phyloP scores from a whole-genome alignment of 306 rosid genomes.

The Pyrus bretschneideri region DNA sequence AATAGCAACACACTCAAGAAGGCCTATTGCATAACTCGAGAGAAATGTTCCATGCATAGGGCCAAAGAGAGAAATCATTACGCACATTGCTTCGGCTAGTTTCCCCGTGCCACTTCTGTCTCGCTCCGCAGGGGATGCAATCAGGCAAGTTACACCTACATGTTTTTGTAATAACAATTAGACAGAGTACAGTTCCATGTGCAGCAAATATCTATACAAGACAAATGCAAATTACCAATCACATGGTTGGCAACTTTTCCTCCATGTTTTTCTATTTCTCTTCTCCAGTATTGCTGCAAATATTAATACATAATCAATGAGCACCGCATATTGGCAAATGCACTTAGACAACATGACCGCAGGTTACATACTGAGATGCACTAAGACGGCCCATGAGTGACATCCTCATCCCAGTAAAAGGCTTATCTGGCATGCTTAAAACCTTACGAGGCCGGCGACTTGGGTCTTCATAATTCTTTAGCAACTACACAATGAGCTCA shows the following conservation, averaged over 20 bases:
- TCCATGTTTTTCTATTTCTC: conserved; percentile 61
- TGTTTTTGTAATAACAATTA: background rate
- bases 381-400: conserved; percentile 78
- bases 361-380: conserved; percentile 50
- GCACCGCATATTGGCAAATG: background rate
- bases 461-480: conserved; percentile 60
- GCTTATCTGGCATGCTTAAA: conserved; percentile 45
- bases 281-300: conserved; percentile 60
- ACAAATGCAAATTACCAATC: conserved; percentile 30
- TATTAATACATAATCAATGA: background rate
- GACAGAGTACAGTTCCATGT: background rate
- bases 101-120: conserved; percentile 64
- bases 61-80: background rate
- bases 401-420: conserved; percentile 64
- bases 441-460: conserved; percentile 38
- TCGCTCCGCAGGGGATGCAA: conserved; percentile 58
- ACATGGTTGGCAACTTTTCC: conserved; percentile 61
- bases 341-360: background rate
- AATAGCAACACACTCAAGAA: background rate
- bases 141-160: conserved; percentile 60
- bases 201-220: background rate
- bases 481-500: conserved; percentile 29
- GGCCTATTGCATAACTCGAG: background rate
- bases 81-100: conserved; percentile 66
- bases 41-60: background rate